Base-by-base conservation (phyloP, 805 yeast genomes). In the Cyberlindnera euphorbiae region DNA sequence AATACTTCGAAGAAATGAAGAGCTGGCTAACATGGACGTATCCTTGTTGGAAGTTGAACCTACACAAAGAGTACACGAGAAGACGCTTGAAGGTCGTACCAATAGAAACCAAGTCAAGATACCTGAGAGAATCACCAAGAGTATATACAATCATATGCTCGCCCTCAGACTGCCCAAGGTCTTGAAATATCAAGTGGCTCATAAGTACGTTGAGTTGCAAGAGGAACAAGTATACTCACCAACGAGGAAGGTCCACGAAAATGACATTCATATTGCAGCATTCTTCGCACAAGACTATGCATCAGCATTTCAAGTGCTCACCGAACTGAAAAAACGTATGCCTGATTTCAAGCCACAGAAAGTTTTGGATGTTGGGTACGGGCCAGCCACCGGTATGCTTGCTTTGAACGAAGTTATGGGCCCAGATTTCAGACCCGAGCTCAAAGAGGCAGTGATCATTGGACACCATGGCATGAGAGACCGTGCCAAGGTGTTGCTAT, bases 371-470 rank as follows among this genome's bases (percentile, higher is more conserved):
- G 74, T 86, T 11, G 90, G 96, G 0, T 79, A 71, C 53, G 97
- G 98, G 0, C 97, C 98, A 1, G 90, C 87, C 2, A 81, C 94
- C 0, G 97, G 97, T 2, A 77, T 93, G 66, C 62, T 89, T 12
- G 97, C 95, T 0, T 64, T 88, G 35, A 86, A 89, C 53, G 96
- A 88, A 50, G 50, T 89, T 1, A 75, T 86, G 77, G 88, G 84
- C 0, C 69, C 69, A 3, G 70, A 70, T 0, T 82, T 73, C 62
- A 56, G 60, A 14, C 87, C 95, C 0, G 62, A 62, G 14, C 63
- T 64, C 11, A 85, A 85, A 49, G 87, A 85, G 26, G 78, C 84
- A 0, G 83, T 81, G 17, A 71, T 89, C 13, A 65, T 79, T 14
- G 93, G 96, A 2, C 65, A 68, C 32, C 60, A 75, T 26, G 80